phyloP scores from a whole-genome alignment of 1,139 yeast species.

The Yamadazyma jaroonii region DNA sequence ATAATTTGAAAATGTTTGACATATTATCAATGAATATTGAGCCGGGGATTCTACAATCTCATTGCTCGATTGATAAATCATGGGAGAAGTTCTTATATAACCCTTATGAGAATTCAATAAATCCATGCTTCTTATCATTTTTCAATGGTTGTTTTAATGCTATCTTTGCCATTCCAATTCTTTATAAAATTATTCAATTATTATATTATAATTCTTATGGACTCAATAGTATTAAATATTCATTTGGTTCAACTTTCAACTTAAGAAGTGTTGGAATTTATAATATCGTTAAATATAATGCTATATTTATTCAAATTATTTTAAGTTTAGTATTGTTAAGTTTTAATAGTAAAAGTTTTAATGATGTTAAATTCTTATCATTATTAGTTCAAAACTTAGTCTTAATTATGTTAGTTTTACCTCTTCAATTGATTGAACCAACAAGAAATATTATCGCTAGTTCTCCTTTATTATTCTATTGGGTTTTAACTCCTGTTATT shows the following conservation, averaged over 20 bases:
- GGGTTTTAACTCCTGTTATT: conserved; percentile 23
- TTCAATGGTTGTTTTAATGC: conserved; percentile 10
- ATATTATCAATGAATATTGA: not conserved
- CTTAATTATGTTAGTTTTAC: conserved; percentile 20
- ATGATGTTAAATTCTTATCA: conserved; percentile 10
- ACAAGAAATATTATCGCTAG: conserved; percentile 26
- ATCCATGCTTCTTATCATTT: conserved; percentile 32
- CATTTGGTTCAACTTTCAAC: conserved; percentile 28
- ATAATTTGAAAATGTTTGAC: not conserved
- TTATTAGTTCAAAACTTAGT: conserved; percentile 12
- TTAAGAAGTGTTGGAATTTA: conserved; percentile 26
- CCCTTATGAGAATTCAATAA: conserved; percentile 24
- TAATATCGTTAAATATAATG: conserved; percentile 22
- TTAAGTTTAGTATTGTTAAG: conserved; percentile 16
- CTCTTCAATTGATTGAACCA: conserved; percentile 33
- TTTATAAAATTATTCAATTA: conserved; percentile 18
- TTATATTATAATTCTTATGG: conserved; percentile 24
- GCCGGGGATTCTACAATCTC: conserved; percentile 1
- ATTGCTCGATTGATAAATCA: conserved; percentile 7
- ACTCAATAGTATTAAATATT: conserved; percentile 24
- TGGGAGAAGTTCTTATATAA: conserved; percentile 23
- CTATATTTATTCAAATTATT: conserved; percentile 22
- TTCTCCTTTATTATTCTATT: conserved; percentile 28
- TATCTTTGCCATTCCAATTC: conserved; percentile 8
- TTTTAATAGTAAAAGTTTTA: conserved; percentile 12